Evolutionary conservation across 2,329 filamentous ascomycete species (phyloP).

Genomic region (Exophiala sp.): DNA sequence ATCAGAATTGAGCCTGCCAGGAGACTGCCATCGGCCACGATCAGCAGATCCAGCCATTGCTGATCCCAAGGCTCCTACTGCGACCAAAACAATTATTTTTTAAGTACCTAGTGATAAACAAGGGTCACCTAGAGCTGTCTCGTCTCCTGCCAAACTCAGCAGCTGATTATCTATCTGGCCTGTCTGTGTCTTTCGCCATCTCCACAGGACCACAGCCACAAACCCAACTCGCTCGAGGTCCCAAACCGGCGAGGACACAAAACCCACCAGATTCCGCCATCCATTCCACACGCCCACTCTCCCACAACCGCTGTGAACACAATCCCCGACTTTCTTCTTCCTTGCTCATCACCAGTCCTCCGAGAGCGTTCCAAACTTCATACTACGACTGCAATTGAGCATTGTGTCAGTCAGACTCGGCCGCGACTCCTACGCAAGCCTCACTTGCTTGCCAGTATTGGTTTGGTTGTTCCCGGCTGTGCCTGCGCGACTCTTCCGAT

Average conservation of each 20-base stretch:
- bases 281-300: background rate
- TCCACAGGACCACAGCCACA: background rate
- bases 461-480: background rate
- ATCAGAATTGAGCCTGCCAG: background rate
- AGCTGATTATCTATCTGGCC: background rate
- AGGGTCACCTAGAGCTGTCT: background rate
- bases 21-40: constrained; percentile 12
- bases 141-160: background rate
- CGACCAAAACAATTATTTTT: too few relatives aligned
- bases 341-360: too few relatives aligned
- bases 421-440: background rate
- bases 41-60: constrained; percentile 14
- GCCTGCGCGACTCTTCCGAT: background rate
- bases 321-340: background rate
- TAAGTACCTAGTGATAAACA: background rate
- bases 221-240: background rate
- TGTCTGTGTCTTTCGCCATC: background rate
- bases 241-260: background rate
- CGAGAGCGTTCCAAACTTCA: too few relatives aligned
- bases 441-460: background rate
- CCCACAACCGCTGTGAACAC: background rate
- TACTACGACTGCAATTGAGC: too few relatives aligned
- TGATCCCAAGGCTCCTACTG: constrained; percentile 3
- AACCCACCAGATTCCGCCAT: background rate
- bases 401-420: background rate